Evolutionary conservation across 176 grass and related monocot species (phyloP).

Genomic region (Bolboschoenus planiculmis): DNA sequence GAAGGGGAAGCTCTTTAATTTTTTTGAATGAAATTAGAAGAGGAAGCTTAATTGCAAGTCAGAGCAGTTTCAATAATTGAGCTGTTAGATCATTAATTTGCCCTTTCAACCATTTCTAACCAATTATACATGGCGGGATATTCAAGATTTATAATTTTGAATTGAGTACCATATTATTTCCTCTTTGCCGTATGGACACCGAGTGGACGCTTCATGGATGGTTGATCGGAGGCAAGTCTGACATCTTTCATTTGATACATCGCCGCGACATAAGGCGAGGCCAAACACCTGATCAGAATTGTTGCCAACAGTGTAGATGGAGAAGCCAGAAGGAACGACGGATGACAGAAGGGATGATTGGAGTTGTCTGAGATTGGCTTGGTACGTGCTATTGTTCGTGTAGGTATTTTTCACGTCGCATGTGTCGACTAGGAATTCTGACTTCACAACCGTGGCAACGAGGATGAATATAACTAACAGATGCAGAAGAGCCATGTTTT

Average conservation of each 20-base stretch:
- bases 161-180: constrained; percentile 10
- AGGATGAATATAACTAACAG: neutral
- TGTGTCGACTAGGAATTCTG: neutral
- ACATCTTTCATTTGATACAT: constrained; percentile 12
- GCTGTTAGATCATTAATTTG: no score
- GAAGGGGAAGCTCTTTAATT: no score
- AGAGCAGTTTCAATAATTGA: neutral
- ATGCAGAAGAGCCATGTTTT: neutral
- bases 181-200: constrained; percentile 16
- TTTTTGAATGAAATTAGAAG: no score
- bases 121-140: neutral
- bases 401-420: constrained; percentile 35
- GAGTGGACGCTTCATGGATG: neutral
- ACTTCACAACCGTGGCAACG: neutral
- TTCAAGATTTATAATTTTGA: neutral
- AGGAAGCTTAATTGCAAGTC: neutral
- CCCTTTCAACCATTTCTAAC: neutral
- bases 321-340: constrained; percentile 19
- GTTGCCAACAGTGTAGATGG: constrained; percentile 10
- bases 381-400: constrained; percentile 32
- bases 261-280: constrained; percentile 47
- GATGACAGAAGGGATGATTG: constrained; percentile 29
- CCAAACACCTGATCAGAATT: constrained; percentile 25
- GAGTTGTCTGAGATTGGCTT: constrained; percentile 33
- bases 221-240: constrained; percentile 14